A percentile compares a stretch with the other conserved stretches of the same genome.
phyloP scores from a whole-genome alignment of 345 rosid species.

The Cardamine resedifolia region DNA sequence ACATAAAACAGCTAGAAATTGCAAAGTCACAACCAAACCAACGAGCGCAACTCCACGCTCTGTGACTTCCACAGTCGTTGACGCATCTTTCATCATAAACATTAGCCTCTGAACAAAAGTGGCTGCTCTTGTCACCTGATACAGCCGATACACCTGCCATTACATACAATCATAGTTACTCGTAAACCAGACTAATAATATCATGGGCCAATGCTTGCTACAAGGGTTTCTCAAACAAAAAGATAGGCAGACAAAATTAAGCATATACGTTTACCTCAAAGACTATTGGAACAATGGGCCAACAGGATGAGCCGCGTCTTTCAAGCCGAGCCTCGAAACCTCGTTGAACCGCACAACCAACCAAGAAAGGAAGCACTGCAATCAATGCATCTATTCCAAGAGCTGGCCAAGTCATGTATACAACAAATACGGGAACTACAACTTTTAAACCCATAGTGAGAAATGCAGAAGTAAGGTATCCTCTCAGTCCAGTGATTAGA shows the following conservation, averaged over 20 bases:
- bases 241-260: background rate
- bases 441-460: constrained; percentile 67
- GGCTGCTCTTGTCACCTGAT: constrained; percentile 79
- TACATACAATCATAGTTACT: constrained; percentile 19
- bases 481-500: constrained; percentile 77
- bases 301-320: constrained; percentile 64
- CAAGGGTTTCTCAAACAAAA: constrained; percentile 1
- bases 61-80: constrained; percentile 45
- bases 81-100: constrained; percentile 61
- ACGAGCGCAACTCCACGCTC: constrained; percentile 59
- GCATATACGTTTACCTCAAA: constrained; percentile 60
- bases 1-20: constrained; percentile 66
- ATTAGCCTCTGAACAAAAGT: constrained; percentile 72
- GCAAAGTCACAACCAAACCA: constrained; percentile 67
- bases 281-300: constrained; percentile 79
- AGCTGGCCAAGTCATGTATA: constrained; percentile 67
- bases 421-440: constrained; percentile 53
- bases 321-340: constrained; percentile 57
- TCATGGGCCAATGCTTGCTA: constrained; percentile 4
- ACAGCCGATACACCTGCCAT: constrained; percentile 73
- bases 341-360: constrained; percentile 72
- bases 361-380: constrained; percentile 69
- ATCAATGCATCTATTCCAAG: constrained; percentile 61
- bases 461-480: constrained; percentile 66
- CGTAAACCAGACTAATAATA: background rate